Evolutionary conservation across 768 basidiomycete species (phyloP), one percentile per base, ranked within the genome.

Genomic region (Lactarius sp.): DNA sequence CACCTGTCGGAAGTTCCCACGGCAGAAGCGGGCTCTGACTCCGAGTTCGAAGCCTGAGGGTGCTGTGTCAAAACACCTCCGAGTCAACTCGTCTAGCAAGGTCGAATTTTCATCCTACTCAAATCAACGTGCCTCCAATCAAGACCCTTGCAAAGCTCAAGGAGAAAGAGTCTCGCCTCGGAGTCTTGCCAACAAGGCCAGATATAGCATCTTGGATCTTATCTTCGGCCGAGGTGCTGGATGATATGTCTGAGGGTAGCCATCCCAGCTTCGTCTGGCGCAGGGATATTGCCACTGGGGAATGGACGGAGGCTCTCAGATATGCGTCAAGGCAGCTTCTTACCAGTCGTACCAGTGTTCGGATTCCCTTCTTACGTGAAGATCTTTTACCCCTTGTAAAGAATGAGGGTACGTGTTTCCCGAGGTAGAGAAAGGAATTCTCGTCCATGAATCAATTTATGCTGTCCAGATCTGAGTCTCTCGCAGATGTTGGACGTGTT

Each of bases 401-500:
- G 63, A 78, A 85, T 72, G 81, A 76, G 74, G 85, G 89, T 85
- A 69, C 46, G 80, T 75, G 18, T 61, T 62, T 31, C 33, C n/a
- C 46, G 20, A 34, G 8, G 51, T 18, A 33, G 37, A 18, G 16
- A n/a, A 39, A 52, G 14, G 56, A 47, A 62, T 39, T 37, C 36
- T 42, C 47, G 55, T 59, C 31, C 16, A 44, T 58, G 12, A 62
- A 18, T 60, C n/a, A 39, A 60, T 33, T 36, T 63, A 52, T 39
- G 41, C 41, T 36, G 62, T 67, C 16, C 66, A 92, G 90, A 86
- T 69, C 75, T 90, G 57, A 76, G 74, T 41, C 73, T 86, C 56
- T 77, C 82, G 0, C 87, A 89, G 70, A 78, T 77, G 20, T 68
- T 86, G 74, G 91, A 92, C 70, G 69, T 94, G 31, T 87, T 94